Percentiles rank a stretch among this genome's conserved stretches.
Evolutionary conservation across 768 basidiomycete genomes (phyloP).

Genomic region (Gelatoporia subvermispora): DNA sequence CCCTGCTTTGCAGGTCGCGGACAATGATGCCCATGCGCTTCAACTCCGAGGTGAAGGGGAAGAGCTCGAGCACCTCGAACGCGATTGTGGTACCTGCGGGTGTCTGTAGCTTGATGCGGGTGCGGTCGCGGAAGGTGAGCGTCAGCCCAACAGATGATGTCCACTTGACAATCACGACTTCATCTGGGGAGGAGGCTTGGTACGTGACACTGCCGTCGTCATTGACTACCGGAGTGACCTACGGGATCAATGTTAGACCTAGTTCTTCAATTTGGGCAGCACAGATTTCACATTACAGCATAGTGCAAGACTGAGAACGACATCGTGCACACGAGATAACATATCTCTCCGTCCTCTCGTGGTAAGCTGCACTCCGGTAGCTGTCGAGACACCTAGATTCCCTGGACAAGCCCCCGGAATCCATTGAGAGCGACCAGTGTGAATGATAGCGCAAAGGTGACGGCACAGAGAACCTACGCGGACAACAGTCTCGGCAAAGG

Average conservation of each 20-base stretch:
- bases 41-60: slow-evolving; percentile 97
- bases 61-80: slow-evolving; percentile 89
- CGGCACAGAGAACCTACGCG: slow-evolving; percentile 95
- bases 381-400: slow-evolving; percentile 47
- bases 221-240: slow-evolving; percentile 95
- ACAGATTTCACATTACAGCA: slow-evolving; percentile 97
- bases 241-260: not conserved
- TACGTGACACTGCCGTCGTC: slow-evolving; percentile 95
- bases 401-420: slow-evolving; percentile 64
- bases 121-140: slow-evolving; percentile 84
- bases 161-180: slow-evolving; percentile 98
- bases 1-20: slow-evolving; percentile 67
- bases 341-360: slow-evolving; percentile 90
- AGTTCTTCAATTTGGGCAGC: slow-evolving; percentile 20
- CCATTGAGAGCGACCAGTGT: slow-evolving; percentile 94
- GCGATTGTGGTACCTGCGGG: slow-evolving; percentile 57
- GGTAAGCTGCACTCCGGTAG: slow-evolving; percentile 77
- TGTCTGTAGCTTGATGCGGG: slow-evolving; percentile 78
- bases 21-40: slow-evolving; percentile 99
- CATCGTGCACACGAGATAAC: slow-evolving; percentile 89
- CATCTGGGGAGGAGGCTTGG: slow-evolving; percentile 97
- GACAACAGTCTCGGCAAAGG: slow-evolving; percentile 43
- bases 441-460: slow-evolving; percentile 88
- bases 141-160: slow-evolving; percentile 93
- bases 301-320: slow-evolving; percentile 86